Conservation (phyloP, 1,139 yeast genomes). For the Scheffersomyces stambukii region DNA sequence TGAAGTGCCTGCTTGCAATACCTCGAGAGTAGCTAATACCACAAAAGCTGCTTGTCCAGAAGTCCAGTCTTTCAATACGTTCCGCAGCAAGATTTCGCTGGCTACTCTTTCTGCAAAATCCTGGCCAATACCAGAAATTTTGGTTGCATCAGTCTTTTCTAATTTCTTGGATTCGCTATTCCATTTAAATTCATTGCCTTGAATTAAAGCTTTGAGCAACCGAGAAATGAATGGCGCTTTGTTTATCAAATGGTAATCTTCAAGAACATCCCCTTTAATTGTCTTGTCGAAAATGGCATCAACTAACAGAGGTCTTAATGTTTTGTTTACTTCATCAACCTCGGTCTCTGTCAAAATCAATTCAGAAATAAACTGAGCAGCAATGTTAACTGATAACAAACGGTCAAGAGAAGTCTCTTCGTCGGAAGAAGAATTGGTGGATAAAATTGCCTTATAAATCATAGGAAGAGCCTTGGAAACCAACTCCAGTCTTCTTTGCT, state of each 20-base stretch:
- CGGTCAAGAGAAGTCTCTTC: conserved; percentile 22
- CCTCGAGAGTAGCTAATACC: conserved; percentile 65
- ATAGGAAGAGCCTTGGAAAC: conserved; percentile 62
- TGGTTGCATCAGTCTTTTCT: conserved; percentile 18
- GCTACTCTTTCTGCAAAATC: conserved; percentile 55
- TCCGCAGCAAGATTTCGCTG: conserved; percentile 37
- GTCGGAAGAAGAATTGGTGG: conserved; percentile 28
- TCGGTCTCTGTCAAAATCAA: conserved; percentile 55
- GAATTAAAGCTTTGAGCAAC: conserved; percentile 72
- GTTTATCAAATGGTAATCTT: conserved; percentile 60
- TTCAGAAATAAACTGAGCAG: conserved; percentile 81
- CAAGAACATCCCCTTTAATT: conserved; percentile 69
- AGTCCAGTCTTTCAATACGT: conserved; percentile 62
- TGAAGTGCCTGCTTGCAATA: conserved; percentile 31
- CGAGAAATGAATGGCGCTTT: conserved; percentile 72
- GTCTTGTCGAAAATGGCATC: conserved; percentile 49
- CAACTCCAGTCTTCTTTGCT: conserved; percentile 69
- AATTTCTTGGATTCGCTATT: conserved; percentile 69
- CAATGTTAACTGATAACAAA: conserved; percentile 65
- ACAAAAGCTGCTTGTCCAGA: conserved; percentile 78
- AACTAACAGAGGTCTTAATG: conserved; percentile 48
- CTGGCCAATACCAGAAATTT: conserved; percentile 49
- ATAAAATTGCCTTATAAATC: conserved; percentile 52
- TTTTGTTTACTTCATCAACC: conserved; percentile 39
- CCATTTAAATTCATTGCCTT: conserved; percentile 54